Evolutionary conservation across 495 filamentous ascomycete genomes (phyloP).

Genomic region (Glutinoglossum americanum): DNA sequence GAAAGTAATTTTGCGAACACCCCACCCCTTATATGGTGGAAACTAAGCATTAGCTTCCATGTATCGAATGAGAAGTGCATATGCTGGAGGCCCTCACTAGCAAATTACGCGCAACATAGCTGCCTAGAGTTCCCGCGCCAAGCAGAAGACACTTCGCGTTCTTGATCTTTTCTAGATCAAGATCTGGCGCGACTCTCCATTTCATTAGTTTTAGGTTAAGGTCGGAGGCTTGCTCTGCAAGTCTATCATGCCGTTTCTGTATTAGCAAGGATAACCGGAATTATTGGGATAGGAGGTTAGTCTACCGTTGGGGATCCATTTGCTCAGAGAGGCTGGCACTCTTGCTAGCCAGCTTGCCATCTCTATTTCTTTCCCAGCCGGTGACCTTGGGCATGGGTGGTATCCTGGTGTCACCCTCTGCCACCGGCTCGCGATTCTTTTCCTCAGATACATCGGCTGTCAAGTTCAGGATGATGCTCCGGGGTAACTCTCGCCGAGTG

Average conservation of each 20-base stretch:
- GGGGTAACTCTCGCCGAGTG: conserved; percentile 46
- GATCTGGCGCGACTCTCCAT: conserved; percentile 78
- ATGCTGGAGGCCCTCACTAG: conserved; percentile 26
- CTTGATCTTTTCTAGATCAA: conserved; percentile 78
- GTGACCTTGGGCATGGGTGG: conserved; percentile 57
- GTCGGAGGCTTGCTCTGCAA: conserved; percentile 92
- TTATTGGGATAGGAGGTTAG: background rate
- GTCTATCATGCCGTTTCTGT: conserved; percentile 15
- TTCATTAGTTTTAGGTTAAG: conserved; percentile 97
- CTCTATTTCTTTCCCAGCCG: conserved; percentile 76
- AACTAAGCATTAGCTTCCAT: background rate
- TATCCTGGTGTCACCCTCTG: conserved; percentile 16
- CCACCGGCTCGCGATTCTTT: background rate
- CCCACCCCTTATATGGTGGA: conserved; percentile 48
- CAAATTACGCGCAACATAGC: conserved; percentile 75
- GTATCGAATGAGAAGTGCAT: background rate
- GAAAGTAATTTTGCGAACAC: conserved; percentile 89
- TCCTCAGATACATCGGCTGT: conserved; percentile 23
- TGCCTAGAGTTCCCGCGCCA: conserved; percentile 86
- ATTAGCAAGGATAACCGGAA: background rate
- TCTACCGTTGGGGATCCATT: conserved; percentile 59
- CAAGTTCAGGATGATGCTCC: conserved; percentile 57
- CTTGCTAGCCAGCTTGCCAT: conserved; percentile 51
- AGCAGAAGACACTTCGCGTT: conserved; percentile 78
- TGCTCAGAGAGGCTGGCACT: conserved; percentile 67